Percentiles rank a stretch among this genome's conserved stretches.
Evolutionary conservation across 495 filamentous ascomycete species (phyloP).

Genomic region (Trichoderma reesei): DNA sequence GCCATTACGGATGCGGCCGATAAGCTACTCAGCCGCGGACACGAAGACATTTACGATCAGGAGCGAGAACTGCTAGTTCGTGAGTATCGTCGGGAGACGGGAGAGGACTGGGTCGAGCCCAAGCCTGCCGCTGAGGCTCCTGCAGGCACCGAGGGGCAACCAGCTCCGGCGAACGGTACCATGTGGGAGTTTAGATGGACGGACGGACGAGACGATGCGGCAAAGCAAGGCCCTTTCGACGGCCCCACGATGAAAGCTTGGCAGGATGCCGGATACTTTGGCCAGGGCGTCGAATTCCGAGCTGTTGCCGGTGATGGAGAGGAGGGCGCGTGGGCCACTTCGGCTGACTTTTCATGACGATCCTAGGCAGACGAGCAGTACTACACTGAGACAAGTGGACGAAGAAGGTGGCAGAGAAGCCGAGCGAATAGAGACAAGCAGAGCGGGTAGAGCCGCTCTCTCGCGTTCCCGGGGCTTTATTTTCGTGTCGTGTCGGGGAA

Average conservation of each 20-base stretch:
- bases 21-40: constrained; percentile 67
- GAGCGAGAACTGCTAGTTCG: constrained; percentile 77
- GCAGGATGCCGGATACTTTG: constrained; percentile 88
- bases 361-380: not conserved
- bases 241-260: constrained; percentile 75
- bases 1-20: constrained; percentile 83
- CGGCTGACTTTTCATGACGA: constrained; percentile 6
- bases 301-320: constrained; percentile 41
- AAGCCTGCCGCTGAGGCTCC: not conserved
- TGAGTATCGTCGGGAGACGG: constrained; percentile 78
- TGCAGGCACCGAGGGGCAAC: constrained; percentile 17
- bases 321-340: not conserved
- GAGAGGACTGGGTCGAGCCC: constrained; percentile 80
- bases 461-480: not conserved
- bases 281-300: constrained; percentile 83
- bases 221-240: constrained; percentile 80
- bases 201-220: constrained; percentile 72
- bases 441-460: constrained; percentile 4
- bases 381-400: not conserved
- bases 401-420: not conserved
- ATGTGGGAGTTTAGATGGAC: constrained; percentile 92
- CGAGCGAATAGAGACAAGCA: not conserved
- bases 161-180: constrained; percentile 23
- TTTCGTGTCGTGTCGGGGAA: not conserved
- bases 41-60: constrained; percentile 79